phyloP scores from a whole-genome alignment of 1,284 basidiomycete species.

The Kwoniella shivajii region DNA sequence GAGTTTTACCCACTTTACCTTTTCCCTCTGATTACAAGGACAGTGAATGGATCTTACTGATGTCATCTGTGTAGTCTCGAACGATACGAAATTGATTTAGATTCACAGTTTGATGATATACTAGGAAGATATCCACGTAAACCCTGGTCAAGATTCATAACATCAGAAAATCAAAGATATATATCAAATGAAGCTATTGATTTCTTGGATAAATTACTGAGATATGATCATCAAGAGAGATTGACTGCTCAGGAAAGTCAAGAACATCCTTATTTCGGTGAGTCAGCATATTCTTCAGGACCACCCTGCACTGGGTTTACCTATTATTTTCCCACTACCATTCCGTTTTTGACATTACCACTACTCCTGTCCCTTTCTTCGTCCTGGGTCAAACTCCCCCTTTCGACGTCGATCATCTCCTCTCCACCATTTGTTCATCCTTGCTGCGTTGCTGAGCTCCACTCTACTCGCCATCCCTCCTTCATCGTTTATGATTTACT shows the following conservation, averaged over 20 bases:
- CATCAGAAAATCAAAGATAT: constrained; percentile 90
- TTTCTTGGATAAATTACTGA: constrained; percentile 91
- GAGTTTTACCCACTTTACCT: constrained; percentile 15
- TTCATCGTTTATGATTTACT: background rate
- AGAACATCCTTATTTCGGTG: constrained; percentile 85
- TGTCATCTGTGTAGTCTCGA: constrained; percentile 60
- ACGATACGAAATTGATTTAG: constrained; percentile 91
- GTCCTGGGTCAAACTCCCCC: too few relatives aligned
- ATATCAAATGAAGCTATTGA: constrained; percentile 98
- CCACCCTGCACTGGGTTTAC: background rate
- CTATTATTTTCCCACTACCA: background rate
- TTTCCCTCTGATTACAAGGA: background rate
- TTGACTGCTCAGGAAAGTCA: constrained; percentile 91
- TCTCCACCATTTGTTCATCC: too few relatives aligned
- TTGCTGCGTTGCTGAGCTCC: too few relatives aligned
- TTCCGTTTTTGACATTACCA: too few relatives aligned
- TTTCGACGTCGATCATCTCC: too few relatives aligned
- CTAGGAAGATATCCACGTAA: constrained; percentile 89
- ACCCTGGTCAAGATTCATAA: constrained; percentile 91
- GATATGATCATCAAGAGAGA: constrained; percentile 94
- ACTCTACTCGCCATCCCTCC: background rate
- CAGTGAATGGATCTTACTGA: constrained; percentile 16
- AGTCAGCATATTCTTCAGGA: constrained; percentile 13
- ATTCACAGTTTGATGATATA: constrained; percentile 86
- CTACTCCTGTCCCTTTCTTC: too few relatives aligned